Base-by-base conservation (phyloP, 345 rosid species). In the Aegle marmelos region DNA sequence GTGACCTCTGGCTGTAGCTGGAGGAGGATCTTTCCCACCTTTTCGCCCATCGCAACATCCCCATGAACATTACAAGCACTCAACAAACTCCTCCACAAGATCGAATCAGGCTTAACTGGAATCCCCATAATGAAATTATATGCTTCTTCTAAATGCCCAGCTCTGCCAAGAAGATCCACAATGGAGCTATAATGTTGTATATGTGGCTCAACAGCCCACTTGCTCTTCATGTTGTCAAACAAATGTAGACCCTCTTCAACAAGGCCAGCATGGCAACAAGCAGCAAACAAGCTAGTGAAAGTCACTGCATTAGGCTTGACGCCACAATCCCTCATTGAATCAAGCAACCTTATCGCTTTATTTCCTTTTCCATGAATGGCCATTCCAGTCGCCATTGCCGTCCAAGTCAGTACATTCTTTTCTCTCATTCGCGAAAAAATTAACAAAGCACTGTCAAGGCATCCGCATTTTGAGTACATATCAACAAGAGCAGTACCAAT, bases 381-480 rank as follows among this genome's bases (percentile, higher is more conserved):
- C 45, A 89, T 68, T 37, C 92, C 92, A 14, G 90, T 83, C 4
- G 82, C 90, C 89, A 87, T 78, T 39, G 96, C 88, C 19, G 89
- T 89, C 93, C 96, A 91, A 24, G 93, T 90, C 70, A 87, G 82
- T 14, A 86, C 88, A 80, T 87, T 89, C 79, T 82, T 90, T 22
- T 72, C 81, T 70, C 74, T 83, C 93, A 89, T 90, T 71, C 37
- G 71, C 41, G 54, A 62, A 73, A 91, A 91, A 9, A 83, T 74
- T 0, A 62, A 71, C 28, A 76, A 39, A 45, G 92, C 91, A 14
- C 79, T 75, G 25, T 79, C 78, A 6, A 89, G 78, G 71, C 85
- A 84, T 68, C 93, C 93, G 31, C 90, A 90, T 83, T 91, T 91
- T 1, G 90, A 83, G 81, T 91, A 90, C 92, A 91, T 84, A 78